phyloP scores from a whole-genome alignment of 2,329 filamentous ascomycete genomes.

The Xylaria sp. region DNA sequence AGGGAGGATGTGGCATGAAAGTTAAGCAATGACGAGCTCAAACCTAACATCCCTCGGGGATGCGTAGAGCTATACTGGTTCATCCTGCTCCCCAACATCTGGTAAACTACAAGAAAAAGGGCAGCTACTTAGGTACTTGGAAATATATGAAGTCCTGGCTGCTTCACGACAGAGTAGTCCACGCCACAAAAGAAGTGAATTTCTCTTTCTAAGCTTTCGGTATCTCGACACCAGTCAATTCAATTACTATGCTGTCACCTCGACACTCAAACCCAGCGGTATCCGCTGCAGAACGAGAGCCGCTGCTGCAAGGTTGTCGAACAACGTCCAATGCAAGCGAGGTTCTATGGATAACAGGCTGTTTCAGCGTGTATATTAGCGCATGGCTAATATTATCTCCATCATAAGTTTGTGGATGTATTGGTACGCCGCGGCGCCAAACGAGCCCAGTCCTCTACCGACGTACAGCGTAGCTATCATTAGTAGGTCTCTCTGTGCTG shows the following conservation, averaged over 20 bases:
- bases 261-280: background rate
- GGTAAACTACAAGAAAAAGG: background rate
- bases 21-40: background rate
- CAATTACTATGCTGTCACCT: background rate
- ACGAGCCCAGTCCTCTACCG: conserved; percentile 12
- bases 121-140: too few relatives aligned
- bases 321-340: background rate
- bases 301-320: background rate
- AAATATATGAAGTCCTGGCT: too few relatives aligned
- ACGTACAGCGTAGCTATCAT: conserved; percentile 43
- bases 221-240: background rate
- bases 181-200: too few relatives aligned
- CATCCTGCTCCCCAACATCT: background rate
- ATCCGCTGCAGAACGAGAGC: background rate
- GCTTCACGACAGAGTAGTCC: too few relatives aligned
- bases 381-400: too few relatives aligned
- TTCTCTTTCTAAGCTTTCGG: background rate
- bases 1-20: background rate
- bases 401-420: too few relatives aligned
- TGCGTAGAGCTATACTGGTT: background rate
- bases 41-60: too few relatives aligned
- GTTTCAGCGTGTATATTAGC: too few relatives aligned
- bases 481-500: conserved; percentile 33
- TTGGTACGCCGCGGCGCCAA: background rate
- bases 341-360: background rate